Base-by-base conservation (phyloP, 345 rosid genomes). In the Geranium brycei region DNA sequence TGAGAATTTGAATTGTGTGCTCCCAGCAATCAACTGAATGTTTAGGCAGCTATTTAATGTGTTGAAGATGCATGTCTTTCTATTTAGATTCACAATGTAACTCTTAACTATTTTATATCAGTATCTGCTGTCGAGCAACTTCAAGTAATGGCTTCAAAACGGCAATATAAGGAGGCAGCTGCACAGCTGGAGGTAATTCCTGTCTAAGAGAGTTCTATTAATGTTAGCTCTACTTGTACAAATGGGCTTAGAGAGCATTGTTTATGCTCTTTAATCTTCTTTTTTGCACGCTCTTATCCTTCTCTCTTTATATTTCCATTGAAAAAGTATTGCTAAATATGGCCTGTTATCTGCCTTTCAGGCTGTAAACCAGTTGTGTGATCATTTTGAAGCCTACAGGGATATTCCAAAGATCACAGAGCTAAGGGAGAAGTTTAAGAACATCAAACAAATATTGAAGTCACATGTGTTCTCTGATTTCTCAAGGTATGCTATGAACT, bases 41-140 rank as follows among this genome's bases (percentile, higher is more conserved):
- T 47, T 47, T 47, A 13, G 53, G 15, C 53, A 47, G 14, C 11
- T 47, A 47, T 47, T 47, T 47, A 47, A 47, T 47, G 13, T 47
- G 11, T 47, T 47, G 53, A 47, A 47, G 53, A 47, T 47, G 53
- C 14, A 11, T 47, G 53, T 40, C 12, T 19, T 60, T 47, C 0
- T 10, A 47, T 41, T 3, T 4, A 31, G 11, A 15, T 60, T 40
- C 66, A 59, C 19, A 65, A 31, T 18, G 16, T 51, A 68, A 71
- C 56, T 60, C 16, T 61, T 77, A 73, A 69, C 64, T 51, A 8
- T 75, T 62, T 28, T 63, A 61, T 23, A 2, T 78, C 85, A 93
- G 99, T 93, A 59, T 93, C 99, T 75, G 97, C 99, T 72, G 88
- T 93, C 63, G 99, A 93, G 80, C 99, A 93, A 72, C 97, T 93